Evolutionary conservation across 495 filamentous ascomycete genomes (phyloP).

Genomic region (Neurospora intermedia): DNA sequence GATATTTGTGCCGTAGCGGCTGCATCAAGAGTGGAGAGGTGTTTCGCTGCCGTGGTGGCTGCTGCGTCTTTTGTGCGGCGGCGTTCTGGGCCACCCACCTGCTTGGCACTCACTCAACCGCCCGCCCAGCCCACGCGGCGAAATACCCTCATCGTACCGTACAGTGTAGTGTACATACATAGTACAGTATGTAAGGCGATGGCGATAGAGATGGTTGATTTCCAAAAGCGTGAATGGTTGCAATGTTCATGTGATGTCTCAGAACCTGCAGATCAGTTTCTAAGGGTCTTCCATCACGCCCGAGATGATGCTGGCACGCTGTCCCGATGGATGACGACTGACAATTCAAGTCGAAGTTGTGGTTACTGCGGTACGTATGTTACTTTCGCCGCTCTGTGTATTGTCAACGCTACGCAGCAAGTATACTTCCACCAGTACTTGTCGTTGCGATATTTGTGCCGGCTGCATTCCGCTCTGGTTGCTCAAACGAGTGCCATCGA

Average conservation of each 20-base stretch:
- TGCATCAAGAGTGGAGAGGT: not conserved
- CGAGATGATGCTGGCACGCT: not conserved
- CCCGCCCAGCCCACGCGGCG: not conserved
- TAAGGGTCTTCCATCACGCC: not conserved
- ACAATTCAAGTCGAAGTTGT: too few relatives aligned
- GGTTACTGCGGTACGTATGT: too few relatives aligned
- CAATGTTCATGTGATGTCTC: not conserved
- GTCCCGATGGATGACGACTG: too few relatives aligned
- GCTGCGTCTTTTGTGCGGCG: not conserved
- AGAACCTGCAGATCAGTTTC: not conserved
- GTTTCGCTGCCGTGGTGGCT: not conserved
- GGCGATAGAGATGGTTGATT: not conserved
- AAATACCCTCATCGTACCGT: not conserved
- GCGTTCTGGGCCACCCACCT: not conserved
- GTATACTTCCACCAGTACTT: too few relatives aligned
- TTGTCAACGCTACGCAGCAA: not conserved
- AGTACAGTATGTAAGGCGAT: not conserved
- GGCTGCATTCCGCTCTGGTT: not conserved
- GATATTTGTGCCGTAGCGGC: not conserved
- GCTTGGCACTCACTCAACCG: not conserved
- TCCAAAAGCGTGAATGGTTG: not conserved
- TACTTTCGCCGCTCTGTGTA: too few relatives aligned
- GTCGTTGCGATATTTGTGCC: not conserved
- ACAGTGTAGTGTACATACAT: too few relatives aligned
- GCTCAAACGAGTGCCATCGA: not conserved